Evolutionary conservation across 2,329 filamentous ascomycete genomes (phyloP), one percentile per base, ranked within the genome.

Genomic region (Penicillium glabrum): DNA sequence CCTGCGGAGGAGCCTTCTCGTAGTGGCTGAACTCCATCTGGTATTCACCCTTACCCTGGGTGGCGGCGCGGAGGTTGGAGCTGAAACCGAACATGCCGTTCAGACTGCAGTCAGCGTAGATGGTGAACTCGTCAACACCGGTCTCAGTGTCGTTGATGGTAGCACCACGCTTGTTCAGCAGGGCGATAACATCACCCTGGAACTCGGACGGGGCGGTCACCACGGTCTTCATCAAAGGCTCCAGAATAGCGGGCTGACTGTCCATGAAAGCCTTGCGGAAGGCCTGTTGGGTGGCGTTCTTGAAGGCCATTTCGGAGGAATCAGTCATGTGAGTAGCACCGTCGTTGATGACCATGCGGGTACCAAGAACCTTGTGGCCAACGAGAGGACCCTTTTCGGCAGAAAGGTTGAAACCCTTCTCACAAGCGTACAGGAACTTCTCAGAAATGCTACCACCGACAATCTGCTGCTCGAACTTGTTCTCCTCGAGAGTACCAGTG

Each of bases 21-120:
- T 99, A 99, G 79, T 98, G 95, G 76, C 90, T 95, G 71, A 99
- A 99, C 79, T 99, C 95, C 95, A 99, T 98, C 69, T 85, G 89
- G 73, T 97, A 99, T 80, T 99, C 95, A 69, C 95, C 95, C 83
- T 99, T 99, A 61, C 95, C 95, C 80, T 99, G 95, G 2, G 93
- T 98, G 23, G 93, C 90, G 14, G 95, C 95, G 67, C 95, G 86
- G 65, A 99, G 79, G 77, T 96, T 90, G 43, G 88, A 90, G 69
- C 88, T 93, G 80, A 99, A 98, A 61, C 95, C 95, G 74, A 99
- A 99, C 95, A 99, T 99, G 74, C 89, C 86, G 75, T 98, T 96
- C 73, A 99, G 78, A 73, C 89, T 93, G 80, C 92, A 96, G 78
- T 98, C 95, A 26, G 92, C 93, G 54, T 88, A 86, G 57, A 98